Base-by-base conservation (phyloP, 2,329 filamentous ascomycete genomes). In the Epichloe typhina region DNA sequence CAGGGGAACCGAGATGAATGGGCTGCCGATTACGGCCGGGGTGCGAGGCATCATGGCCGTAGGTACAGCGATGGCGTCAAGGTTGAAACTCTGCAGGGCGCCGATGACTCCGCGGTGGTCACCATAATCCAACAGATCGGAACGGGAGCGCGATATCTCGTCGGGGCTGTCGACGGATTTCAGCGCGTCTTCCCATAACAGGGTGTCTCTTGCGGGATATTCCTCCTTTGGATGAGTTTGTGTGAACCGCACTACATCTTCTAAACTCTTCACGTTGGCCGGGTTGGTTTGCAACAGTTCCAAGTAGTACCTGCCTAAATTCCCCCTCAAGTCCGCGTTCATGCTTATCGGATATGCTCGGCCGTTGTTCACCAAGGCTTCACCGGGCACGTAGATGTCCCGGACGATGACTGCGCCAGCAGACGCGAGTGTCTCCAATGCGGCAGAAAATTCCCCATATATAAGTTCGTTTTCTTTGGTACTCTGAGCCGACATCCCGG, bases 61-160 rank as follows among this genome's bases (percentile, higher is more conserved):
- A 0, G 82, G 83, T 4, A 84, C 55, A 1, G 84, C 70, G 7
- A 84, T 64, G 2, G 80, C 80, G 55, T 80, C 77, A 1, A 83
- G 70, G 7, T 73, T 70, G 53, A 76, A 67, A 1, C 72, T 72
- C 6, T 68, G 58, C 0, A 85, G 62, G 0, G 79, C 76, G 0
- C 80, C 82, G 0, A 79, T 68, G 13, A 86, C 66, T 0, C 82
- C 82, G 13, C 76, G 72, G 26, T 71, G 68, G 2, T 75, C 79
- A 7, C 75, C 78, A 45, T 74, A 69, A 56, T 72, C 73, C 2
- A 75, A 64, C 40, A 73, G 70, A 12, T 21, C 68, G 58, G 53
- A 77, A 61, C 80, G 83, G n/a, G 73, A 69, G 0, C 68, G 61
- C 77, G 78, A 83, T 61, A 82, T 81, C 12, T 71, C 58, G 0